These are phyloP conservation scores for Cutaneotrichosporon sp. DNA, from an alignment of 1,284 basidiomycete genomes.

Conservation along the genomic window DNA sequence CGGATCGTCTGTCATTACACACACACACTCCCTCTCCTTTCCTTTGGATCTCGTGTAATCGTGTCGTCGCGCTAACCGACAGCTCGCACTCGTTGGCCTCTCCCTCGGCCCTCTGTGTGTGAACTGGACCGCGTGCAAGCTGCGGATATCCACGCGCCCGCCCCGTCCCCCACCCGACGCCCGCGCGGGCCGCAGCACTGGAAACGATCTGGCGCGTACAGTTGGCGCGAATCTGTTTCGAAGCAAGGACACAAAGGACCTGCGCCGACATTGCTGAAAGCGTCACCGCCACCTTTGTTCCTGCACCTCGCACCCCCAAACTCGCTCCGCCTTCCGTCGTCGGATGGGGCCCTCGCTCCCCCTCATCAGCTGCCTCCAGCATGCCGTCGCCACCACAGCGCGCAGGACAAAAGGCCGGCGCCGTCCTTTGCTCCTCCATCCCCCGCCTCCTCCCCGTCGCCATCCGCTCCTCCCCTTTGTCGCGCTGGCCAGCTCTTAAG, in stretches of 20 bases:
- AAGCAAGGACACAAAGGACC: neutral
- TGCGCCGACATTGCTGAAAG: neutral
- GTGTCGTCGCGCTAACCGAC: neutral
- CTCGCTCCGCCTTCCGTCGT: neutral
- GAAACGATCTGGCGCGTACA: no score
- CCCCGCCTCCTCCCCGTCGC: no score
- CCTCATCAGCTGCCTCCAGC: neutral
- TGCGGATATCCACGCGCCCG: no score
- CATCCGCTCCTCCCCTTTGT: no score
- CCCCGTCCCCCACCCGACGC: neutral
- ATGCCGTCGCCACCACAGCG: neutral
- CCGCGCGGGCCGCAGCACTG: neutral
- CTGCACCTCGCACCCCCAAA: neutral
- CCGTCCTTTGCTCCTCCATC: neutral
- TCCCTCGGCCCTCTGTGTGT: no score
- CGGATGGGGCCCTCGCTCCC: neutral
- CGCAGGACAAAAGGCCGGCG: neutral
- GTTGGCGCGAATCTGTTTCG: no score
- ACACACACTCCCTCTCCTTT: neutral
- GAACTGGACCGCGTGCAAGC: no score
- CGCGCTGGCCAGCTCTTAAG: no score
- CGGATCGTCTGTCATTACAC: neutral
- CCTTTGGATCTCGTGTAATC: no score
- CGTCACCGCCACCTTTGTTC: neutral
- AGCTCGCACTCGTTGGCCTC: no score